Conservation (phyloP, 192 early-diverging fungal species). For the Backusella tuberculispora region DNA sequence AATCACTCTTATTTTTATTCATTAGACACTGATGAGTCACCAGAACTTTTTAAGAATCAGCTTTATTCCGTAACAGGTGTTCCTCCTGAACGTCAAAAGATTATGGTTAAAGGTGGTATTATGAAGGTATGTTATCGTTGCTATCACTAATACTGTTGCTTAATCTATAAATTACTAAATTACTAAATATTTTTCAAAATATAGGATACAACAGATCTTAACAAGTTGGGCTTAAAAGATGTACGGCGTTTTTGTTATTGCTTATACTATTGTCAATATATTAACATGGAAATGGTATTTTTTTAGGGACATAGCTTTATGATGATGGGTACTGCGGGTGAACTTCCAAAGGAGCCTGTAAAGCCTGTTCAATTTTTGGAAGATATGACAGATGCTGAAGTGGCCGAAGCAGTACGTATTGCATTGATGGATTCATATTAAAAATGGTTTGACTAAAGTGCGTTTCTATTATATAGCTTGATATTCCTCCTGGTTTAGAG, state of each 20-base stretch:
- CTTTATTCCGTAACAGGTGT: slow-evolving; percentile 92
- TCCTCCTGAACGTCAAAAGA: slow-evolving; percentile 90
- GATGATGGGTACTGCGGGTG: slow-evolving; percentile 98
- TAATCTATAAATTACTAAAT: background rate
- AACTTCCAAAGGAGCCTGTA: slow-evolving; percentile 83
- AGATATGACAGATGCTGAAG: slow-evolving; percentile 88
- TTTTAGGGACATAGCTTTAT: slow-evolving; percentile 51
- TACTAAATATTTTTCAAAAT: background rate
- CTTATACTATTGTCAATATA: background rate
- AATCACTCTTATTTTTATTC: background rate
- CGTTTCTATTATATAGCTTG: slow-evolving; percentile 57
- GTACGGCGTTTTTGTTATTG: slow-evolving; percentile 37
- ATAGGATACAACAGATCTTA: slow-evolving; percentile 81
- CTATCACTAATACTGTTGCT: background rate
- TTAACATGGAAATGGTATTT: too few relatives aligned
- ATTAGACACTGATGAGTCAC: slow-evolving; percentile 69
- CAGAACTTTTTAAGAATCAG: slow-evolving; percentile 84
- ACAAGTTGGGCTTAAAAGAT: slow-evolving; percentile 74
- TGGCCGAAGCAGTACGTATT: slow-evolving; percentile 77
- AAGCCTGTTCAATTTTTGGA: slow-evolving; percentile 81
- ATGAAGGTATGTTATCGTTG: slow-evolving; percentile 66
- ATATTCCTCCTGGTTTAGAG: slow-evolving; percentile 86
- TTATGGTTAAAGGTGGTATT: slow-evolving; percentile 91
- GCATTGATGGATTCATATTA: background rate
- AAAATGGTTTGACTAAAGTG: background rate